Evolutionary conservation across 805 yeast genomes (phyloP).

Genomic region (Nakazawaea wyomingensis): DNA sequence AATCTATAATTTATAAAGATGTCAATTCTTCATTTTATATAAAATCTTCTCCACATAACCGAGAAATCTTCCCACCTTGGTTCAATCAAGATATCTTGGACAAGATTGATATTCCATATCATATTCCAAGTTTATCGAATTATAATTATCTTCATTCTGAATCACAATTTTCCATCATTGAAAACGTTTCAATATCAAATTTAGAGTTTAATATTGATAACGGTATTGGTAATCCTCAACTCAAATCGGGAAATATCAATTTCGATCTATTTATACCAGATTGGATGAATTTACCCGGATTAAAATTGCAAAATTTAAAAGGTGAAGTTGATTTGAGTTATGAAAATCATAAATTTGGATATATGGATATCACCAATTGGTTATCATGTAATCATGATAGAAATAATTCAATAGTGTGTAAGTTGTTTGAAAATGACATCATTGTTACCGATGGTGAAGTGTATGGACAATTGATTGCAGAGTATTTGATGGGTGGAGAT

Average conservation of each 20-base stretch:
- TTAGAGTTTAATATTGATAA: slow-evolving; percentile 8
- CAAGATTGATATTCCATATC: slow-evolving; percentile 1
- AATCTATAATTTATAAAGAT: slow-evolving; percentile 3
- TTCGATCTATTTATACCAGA: slow-evolving; percentile 4
- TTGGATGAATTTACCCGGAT: not conserved
- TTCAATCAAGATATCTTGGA: slow-evolving; percentile 1
- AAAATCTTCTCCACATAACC: slow-evolving; percentile 2
- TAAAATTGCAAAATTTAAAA: not conserved
- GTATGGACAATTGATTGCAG: slow-evolving; percentile 5
- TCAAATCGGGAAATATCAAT: not conserved
- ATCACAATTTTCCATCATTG: not conserved
- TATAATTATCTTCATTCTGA: not conserved
- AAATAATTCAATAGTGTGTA: not conserved
- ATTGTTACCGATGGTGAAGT: slow-evolving; percentile 5
- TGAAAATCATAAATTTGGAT: slow-evolving; percentile 1
- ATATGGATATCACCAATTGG: slow-evolving; percentile 4
- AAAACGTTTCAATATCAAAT: slow-evolving; percentile 3
- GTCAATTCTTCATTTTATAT: not conserved
- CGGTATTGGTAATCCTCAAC: slow-evolving; percentile 7
- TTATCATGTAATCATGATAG: slow-evolving; percentile 1
- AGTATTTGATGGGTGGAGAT: slow-evolving; percentile 7
- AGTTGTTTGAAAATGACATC: slow-evolving; percentile 4
- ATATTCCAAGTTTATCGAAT: slow-evolving; percentile 1
- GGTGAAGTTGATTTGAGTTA: slow-evolving; percentile 7
- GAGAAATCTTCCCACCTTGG: slow-evolving; percentile 8